phyloP scores from a whole-genome alignment of 768 basidiomycete genomes.

The Daedaleopsis sinensis region DNA sequence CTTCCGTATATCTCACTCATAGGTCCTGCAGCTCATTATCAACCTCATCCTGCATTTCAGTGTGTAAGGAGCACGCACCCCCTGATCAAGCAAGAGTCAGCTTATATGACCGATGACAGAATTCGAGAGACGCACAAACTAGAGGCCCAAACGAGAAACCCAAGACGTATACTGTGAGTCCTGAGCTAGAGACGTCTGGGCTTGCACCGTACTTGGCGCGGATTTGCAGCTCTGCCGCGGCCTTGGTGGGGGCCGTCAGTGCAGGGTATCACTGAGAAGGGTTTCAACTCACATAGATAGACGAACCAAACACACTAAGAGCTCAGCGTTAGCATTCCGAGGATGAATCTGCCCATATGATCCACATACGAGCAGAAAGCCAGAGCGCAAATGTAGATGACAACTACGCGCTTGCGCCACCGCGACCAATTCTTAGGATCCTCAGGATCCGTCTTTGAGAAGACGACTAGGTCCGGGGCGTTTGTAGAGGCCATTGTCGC shows the following conservation, averaged over 20 bases:
- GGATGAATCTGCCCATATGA: too few species aligned
- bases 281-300: slow-evolving; percentile 21
- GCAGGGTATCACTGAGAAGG: not conserved
- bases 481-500: not conserved
- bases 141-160: slow-evolving; percentile 25
- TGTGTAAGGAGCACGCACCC: not conserved
- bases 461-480: slow-evolving; percentile 13
- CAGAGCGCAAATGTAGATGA: slow-evolving; percentile 7
- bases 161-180: slow-evolving; percentile 27
- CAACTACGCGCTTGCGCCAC: slow-evolving; percentile 9
- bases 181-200: slow-evolving; percentile 21
- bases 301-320: slow-evolving; percentile 22
- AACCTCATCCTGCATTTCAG: not conserved
- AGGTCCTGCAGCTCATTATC: slow-evolving; percentile 9
- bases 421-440: slow-evolving; percentile 24
- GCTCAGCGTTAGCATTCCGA: not conserved
- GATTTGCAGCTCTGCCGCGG: slow-evolving; percentile 23
- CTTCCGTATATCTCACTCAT: slow-evolving; percentile 20
- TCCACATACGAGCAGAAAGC: slow-evolving; percentile 11
- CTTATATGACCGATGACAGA: not conserved
- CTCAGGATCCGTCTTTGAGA: slow-evolving; percentile 17
- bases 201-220: slow-evolving; percentile 18
- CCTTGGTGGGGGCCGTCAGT: slow-evolving; percentile 7
- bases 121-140: slow-evolving; percentile 16
- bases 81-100: slow-evolving; percentile 1